Base-by-base conservation (phyloP, 768 basidiomycete genomes). In the Lentinula sp. region DNA sequence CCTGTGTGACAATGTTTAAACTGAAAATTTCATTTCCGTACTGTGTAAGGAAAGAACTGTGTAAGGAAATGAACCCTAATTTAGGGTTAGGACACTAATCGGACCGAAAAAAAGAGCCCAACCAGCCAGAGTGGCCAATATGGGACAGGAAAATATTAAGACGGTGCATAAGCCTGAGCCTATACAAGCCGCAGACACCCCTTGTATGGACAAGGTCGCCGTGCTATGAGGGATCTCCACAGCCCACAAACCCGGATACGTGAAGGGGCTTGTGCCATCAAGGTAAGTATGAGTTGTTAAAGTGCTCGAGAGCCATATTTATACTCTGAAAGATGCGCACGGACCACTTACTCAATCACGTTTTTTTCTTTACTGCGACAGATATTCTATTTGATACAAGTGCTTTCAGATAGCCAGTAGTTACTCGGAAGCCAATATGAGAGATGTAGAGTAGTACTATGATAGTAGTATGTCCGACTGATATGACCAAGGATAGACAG, bases 61-160 rank as follows among this genome's bases (percentile, higher is more conserved):
- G 21, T 23, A 23, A 23, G 23, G 21, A 23, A 23, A 23, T 1
- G 9, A 43, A n/a, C 56, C 56, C 32, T 50, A 59, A 34, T 13
- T 39, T 59, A 59, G 58, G 58, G 58, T 59, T 59, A 39, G 58
- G 16, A 39, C 45, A 10, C n/a, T 8, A 9, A n/a, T 32, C 46
- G 31, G 48, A 23, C 28, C 42, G 21, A 51, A 59, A 49, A 59
- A 46, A 40, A 28, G 28, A 49, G 58, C 58, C 58, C 58, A 59
- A 48, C 46, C 58, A 59, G 58, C 58, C 58, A 59, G 58, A 59
- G 58, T 59, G 46, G 58, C 45, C 48, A 28, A 50, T 43, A 42
- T 58, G 57, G 57, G 57, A 58, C 57, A 58, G 57, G 57, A 35
- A 58, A 58, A 58, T 58, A 58, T 58, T 58, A 42, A 58, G 57